Conservation (phyloP, 2,329 filamentous ascomycete genomes). For the Aspergillus aculeatus region DNA sequence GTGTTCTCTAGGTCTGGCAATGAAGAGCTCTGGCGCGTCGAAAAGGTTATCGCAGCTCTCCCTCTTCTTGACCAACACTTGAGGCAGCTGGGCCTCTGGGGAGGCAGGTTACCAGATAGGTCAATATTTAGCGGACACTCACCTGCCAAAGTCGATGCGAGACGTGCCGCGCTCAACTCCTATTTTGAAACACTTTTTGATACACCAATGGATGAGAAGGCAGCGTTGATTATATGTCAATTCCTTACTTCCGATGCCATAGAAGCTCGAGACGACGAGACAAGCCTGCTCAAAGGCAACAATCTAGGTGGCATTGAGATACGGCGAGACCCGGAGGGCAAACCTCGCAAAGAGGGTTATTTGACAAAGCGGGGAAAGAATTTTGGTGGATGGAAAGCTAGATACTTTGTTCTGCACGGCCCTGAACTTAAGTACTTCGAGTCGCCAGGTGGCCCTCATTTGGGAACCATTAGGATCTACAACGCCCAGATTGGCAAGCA, state of each 20-base stretch:
- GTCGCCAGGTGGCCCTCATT: conserved; percentile 79
- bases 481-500: conserved; percentile 94
- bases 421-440: conserved; percentile 86
- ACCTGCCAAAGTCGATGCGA: conserved; percentile 86
- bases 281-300: conserved; percentile 46
- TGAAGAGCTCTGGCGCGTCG: conserved; percentile 82
- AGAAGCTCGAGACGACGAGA: conserved; percentile 53
- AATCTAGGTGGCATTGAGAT: conserved; percentile 32
- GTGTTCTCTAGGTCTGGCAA: conserved; percentile 68
- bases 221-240: conserved; percentile 78
- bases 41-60: conserved; percentile 83
- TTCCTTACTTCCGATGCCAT: conserved; percentile 74
- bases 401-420: conserved; percentile 68
- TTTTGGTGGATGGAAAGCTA: conserved; percentile 96
- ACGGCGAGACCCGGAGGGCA: conserved; percentile 58
- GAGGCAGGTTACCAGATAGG: conserved; percentile 76
- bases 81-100: conserved; percentile 70
- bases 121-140: conserved; percentile 88
- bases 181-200: conserved; percentile 87
- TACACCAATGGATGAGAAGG: conserved; percentile 72
- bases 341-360: conserved; percentile 79
- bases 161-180: conserved; percentile 73
- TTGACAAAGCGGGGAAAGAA: conserved; percentile 97
- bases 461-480: conserved; percentile 89
- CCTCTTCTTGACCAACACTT: conserved; percentile 78